Conservation (phyloP, 2,329 filamentous ascomycete species). For the Botrytis sinoallii region DNA sequence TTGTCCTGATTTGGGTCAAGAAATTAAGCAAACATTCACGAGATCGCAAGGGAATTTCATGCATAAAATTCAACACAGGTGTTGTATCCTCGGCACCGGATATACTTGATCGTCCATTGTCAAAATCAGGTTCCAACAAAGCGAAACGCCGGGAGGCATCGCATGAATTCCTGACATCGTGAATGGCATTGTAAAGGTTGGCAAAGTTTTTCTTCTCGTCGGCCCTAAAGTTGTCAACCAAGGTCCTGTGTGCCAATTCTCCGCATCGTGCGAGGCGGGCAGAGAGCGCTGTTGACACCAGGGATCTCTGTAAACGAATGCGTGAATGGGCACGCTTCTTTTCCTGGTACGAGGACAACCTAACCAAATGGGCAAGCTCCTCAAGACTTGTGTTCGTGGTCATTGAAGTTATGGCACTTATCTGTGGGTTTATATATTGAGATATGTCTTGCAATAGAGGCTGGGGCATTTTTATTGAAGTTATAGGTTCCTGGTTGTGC, state of each 20-base stretch:
- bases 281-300: constrained; percentile 72
- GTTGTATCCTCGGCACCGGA: constrained; percentile 41
- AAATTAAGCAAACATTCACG: constrained; percentile 76
- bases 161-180: constrained; percentile 75
- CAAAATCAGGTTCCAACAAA: constrained; percentile 69
- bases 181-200: constrained; percentile 70
- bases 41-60: constrained; percentile 72
- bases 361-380: constrained; percentile 74
- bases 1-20: constrained; percentile 76
- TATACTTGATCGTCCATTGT: constrained; percentile 43
- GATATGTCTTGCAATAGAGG: constrained; percentile 64
- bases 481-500: constrained; percentile 23
- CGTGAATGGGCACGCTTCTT: constrained; percentile 73
- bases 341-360: constrained; percentile 77
- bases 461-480: constrained; percentile 32
- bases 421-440: constrained; percentile 60
- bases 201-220: constrained; percentile 78
- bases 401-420: constrained; percentile 50
- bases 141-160: constrained; percentile 69
- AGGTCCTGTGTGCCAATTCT: constrained; percentile 69
- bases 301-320: constrained; percentile 68
- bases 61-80: constrained; percentile 55
- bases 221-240: constrained; percentile 74
- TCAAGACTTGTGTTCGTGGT: constrained; percentile 67
- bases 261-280: constrained; percentile 72